Percentiles rank a stretch among this genome's conserved stretches.
These are phyloP conservation scores for Russula sp. DNA, from an alignment of 768 basidiomycete species.

Conservation along the genomic window DNA sequence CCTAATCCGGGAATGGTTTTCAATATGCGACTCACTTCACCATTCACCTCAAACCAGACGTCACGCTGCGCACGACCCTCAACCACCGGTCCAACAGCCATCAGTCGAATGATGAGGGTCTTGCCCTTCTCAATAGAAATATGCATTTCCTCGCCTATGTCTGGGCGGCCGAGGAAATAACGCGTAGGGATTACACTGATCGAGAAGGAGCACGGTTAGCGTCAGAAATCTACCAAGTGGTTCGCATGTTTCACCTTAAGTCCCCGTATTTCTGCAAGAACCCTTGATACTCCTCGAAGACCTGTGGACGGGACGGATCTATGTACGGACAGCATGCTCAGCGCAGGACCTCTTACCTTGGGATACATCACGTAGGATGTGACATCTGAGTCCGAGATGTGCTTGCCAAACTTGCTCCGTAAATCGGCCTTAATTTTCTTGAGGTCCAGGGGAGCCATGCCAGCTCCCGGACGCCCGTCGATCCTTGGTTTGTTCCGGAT, in stretches of 20 bases:
- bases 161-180: slow-evolving; percentile 92
- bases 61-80: slow-evolving; percentile 90
- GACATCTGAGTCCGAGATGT: slow-evolving; percentile 91
- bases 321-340: neutral
- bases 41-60: slow-evolving; percentile 98
- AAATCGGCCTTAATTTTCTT: slow-evolving; percentile 93
- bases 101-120: slow-evolving; percentile 90
- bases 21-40: slow-evolving; percentile 56
- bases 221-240: slow-evolving; percentile 15
- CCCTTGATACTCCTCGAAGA: slow-evolving; percentile 94
- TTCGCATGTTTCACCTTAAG: slow-evolving; percentile 55
- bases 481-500: slow-evolving; percentile 93
- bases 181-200: slow-evolving; percentile 91
- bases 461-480: slow-evolving; percentile 86
- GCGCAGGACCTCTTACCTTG: slow-evolving; percentile 49
- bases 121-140: slow-evolving; percentile 96
- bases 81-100: slow-evolving; percentile 92
- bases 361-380: slow-evolving; percentile 98
- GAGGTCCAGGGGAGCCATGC: slow-evolving; percentile 87
- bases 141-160: slow-evolving; percentile 92
- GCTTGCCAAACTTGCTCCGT: slow-evolving; percentile 89
- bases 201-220: slow-evolving; percentile 12
- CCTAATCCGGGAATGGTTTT: neutral
- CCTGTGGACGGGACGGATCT: slow-evolving; percentile 39
- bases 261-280: slow-evolving; percentile 97